A percentile compares a stretch with the other conserved stretches of the same genome.
Conservation (phyloP, 306 rosid genomes). For the Gillenia trifoliata region DNA sequence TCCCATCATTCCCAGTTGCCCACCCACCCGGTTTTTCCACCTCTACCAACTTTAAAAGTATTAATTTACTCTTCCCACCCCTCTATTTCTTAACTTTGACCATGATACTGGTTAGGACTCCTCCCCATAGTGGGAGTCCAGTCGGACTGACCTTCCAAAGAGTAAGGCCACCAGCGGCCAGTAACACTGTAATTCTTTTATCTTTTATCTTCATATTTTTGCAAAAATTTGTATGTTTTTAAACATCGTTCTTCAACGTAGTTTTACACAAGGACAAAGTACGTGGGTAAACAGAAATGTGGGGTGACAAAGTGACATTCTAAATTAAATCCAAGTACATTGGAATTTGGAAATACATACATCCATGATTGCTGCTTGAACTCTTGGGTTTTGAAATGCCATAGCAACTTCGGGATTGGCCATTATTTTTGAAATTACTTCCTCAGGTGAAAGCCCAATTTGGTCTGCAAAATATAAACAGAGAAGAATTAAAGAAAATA, state of each 20-base stretch:
- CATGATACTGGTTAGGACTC: neutral
- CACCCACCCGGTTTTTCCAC: neutral
- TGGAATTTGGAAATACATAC: slow-evolving; percentile 41
- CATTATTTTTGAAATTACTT: slow-evolving; percentile 92
- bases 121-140: neutral
- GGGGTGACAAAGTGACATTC: neutral
- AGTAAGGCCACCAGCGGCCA: neutral
- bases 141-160: neutral
- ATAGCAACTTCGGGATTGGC: slow-evolving; percentile 89
- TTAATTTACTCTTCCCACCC: neutral
- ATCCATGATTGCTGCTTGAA: slow-evolving; percentile 98
- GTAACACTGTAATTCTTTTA: neutral
- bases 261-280: neutral
- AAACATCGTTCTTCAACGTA: neutral
- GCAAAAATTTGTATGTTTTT: neutral
- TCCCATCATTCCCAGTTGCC: neutral
- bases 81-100: neutral
- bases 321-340: neutral
- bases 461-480: slow-evolving; percentile 57
- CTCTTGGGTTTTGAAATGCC: slow-evolving; percentile 99
- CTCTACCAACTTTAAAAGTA: neutral
- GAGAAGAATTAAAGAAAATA: neutral
- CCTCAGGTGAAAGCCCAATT: slow-evolving; percentile 95
- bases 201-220: neutral
- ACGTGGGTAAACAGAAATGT: neutral